A percentile compares a stretch with the other conserved stretches of the same genome.
These are phyloP conservation scores for Chlamydomonas schloesseri DNA, from an alignment of 139 green algal genomes.

Conservation along the genomic window DNA sequence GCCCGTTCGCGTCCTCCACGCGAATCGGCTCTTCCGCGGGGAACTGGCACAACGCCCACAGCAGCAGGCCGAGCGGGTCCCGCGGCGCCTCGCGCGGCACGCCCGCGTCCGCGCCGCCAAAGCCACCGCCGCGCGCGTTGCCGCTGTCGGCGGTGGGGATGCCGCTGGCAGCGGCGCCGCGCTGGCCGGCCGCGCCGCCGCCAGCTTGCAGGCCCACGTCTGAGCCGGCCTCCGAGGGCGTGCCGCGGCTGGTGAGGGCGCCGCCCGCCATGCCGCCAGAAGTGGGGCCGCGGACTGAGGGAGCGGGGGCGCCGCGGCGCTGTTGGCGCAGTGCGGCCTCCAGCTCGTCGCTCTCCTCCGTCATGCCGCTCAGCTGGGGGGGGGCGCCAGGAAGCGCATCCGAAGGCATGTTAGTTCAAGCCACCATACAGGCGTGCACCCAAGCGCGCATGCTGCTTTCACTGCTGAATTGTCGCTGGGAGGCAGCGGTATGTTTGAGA, in stretches of 20 bases:
- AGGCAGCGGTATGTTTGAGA: too few species aligned
- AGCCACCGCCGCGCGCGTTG: neutral
- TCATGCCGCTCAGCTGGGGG: conserved; percentile 23
- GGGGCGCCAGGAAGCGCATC: neutral
- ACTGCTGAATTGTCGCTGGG: too few species aligned
- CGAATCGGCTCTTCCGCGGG: neutral
- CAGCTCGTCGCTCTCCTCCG: conserved; percentile 56
- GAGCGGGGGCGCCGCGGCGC: neutral
- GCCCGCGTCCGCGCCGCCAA: neutral
- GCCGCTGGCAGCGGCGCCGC: too few species aligned
- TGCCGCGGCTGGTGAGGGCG: neutral
- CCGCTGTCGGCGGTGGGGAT: neutral
- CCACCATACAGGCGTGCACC: too few species aligned
- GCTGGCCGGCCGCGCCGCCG: neutral
- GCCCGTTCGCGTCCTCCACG: neutral
- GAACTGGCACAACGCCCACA: conserved; percentile 45
- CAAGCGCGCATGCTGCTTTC: too few species aligned
- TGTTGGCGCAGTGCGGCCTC: conserved; percentile 37
- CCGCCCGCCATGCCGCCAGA: neutral
- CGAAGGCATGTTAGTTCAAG: too few species aligned
- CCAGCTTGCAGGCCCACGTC: neutral
- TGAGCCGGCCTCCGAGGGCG: neutral
- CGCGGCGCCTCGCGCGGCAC: conserved; percentile 8
- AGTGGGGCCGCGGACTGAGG: neutral
- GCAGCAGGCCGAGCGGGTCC: conserved; percentile 40